Base-by-base conservation (phyloP, 2,329 filamentous ascomycete genomes). In the Aspergillus sp. region DNA sequence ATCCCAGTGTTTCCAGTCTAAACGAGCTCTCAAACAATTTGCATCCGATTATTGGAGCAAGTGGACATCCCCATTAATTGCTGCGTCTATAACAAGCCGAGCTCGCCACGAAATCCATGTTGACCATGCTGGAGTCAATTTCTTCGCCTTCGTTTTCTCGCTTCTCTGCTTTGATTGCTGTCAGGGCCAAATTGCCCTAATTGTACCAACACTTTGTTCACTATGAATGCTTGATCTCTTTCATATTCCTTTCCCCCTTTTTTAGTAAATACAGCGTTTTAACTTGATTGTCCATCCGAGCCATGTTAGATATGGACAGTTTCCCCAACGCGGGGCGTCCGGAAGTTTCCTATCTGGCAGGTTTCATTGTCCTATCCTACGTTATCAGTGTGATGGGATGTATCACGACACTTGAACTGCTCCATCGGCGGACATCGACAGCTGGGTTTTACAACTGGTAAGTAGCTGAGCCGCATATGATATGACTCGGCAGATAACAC, bases 331-430 rank as follows among this genome's bases (percentile, higher is more conserved):
- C 56, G 39, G 27, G 57, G 5, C 9, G 47, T 11, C 39, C 62
- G 24, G 50, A 56, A 6, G 63, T 70, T 40, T 66, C 64, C 3
- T 72, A 73, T 56, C 51, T 86, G 82, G 75, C 81, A 4, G 85
- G 85, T 40, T 88, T 90, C 65, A 82, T 93, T 12, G 81, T 87
- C 22, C 80, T 91, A 9, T 88, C 86, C 1, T 89, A 84, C 65
- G 75, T 89, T 44, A 80, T 88, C 63, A 95, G 91, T 68, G 85
- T 89, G 61, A 79, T 90, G 62, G 92, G 92, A 61, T 88, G 90
- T 49, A 82, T 86, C 51, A 91, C 91, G 3, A 93, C 91, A 0
- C 80, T 96, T 33, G 92, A 96, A 73, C 78, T 96, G 58, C 85
- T 96, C 51, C 89, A 95, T 70, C 80, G 90, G 58, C 82, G 90